A percentile compares a stretch with the other conserved stretches of the same genome.
These are phyloP conservation scores for Yamadazyma diospyri DNA, from an alignment of 1,139 yeast species.

Conservation along the genomic window DNA sequence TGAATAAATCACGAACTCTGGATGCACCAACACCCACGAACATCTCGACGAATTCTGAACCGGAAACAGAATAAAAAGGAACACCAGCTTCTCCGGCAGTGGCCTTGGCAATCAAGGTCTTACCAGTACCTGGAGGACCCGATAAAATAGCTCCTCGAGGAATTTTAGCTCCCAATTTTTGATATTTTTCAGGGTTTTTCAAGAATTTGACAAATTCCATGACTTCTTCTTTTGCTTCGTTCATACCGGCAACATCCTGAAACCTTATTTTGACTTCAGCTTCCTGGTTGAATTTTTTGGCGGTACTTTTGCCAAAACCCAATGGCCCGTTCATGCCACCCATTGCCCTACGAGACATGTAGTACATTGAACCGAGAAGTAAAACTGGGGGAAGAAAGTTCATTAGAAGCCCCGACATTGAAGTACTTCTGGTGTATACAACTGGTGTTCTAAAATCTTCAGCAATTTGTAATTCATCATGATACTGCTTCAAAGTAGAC, in stretches of 20 bases:
- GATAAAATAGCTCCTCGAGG: constrained; percentile 97
- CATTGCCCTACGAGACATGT: constrained; percentile 59
- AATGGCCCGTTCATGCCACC: constrained; percentile 64
- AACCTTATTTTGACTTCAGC: constrained; percentile 85
- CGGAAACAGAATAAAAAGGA: constrained; percentile 91
- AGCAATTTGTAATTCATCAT: constrained; percentile 63
- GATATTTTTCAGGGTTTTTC: constrained; percentile 85
- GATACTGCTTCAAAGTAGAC: constrained; percentile 72
- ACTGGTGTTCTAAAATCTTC: constrained; percentile 75
- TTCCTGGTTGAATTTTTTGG: constrained; percentile 88
- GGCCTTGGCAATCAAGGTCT: constrained; percentile 94
- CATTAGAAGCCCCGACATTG: constrained; percentile 56
- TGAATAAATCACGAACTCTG: constrained; percentile 90
- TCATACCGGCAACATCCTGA: constrained; percentile 95
- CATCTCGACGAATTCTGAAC: constrained; percentile 99
- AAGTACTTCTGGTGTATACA: constrained; percentile 69
- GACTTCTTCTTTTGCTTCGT: constrained; percentile 96
- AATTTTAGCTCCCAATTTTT: constrained; percentile 89
- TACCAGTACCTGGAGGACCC: constrained; percentile 99
- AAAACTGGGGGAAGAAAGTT: constrained; percentile 81
- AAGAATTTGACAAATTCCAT: constrained; percentile 95
- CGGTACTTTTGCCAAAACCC: constrained; percentile 82
- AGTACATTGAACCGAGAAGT: constrained; percentile 82
- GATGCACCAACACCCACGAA: constrained; percentile 99
- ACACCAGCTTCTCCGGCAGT: constrained; percentile 99